phyloP scores from a whole-genome alignment of 2,329 filamentous ascomycete species.

The Paecilomyces fulvus region DNA sequence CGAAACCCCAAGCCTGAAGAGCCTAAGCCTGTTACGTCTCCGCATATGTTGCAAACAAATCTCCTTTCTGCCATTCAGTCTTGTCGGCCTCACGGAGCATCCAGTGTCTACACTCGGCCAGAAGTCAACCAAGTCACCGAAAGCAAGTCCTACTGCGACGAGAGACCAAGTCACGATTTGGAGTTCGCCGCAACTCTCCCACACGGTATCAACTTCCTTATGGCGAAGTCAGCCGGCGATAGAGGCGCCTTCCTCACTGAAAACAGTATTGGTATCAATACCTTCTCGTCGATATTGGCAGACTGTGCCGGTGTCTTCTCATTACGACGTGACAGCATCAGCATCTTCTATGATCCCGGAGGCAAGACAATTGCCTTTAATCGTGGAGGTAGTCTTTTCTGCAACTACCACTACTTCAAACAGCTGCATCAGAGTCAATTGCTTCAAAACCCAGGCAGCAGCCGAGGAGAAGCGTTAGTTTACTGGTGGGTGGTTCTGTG shows the following conservation, averaged over 20 bases:
- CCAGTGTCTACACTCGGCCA: slow-evolving; percentile 63
- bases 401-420: slow-evolving; percentile 81
- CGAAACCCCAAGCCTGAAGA: slow-evolving; percentile 23
- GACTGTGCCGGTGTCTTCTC: slow-evolving; percentile 67
- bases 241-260: slow-evolving; percentile 50
- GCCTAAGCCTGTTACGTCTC: slow-evolving; percentile 23
- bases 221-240: slow-evolving; percentile 48
- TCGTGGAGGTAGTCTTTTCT: slow-evolving; percentile 76
- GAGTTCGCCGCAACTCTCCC: slow-evolving; percentile 60
- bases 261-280: slow-evolving; percentile 55
- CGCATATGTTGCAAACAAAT: slow-evolving; percentile 37
- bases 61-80: slow-evolving; percentile 70
- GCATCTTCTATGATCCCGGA: slow-evolving; percentile 76
- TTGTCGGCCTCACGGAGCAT: slow-evolving; percentile 67
- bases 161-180: slow-evolving; percentile 64
- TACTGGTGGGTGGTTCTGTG: slow-evolving; percentile 97
- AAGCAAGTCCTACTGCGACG: slow-evolving; percentile 78
- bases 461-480: slow-evolving; percentile 59
- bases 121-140: slow-evolving; percentile 67
- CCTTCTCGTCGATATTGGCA: slow-evolving; percentile 60
- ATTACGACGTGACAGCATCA: slow-evolving; percentile 59
- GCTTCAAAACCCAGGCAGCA: slow-evolving; percentile 27
- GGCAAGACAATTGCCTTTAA: slow-evolving; percentile 92
- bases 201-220: slow-evolving; percentile 65
- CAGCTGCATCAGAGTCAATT: slow-evolving; percentile 60